phyloP scores from a whole-genome alignment of 1,139 yeast genomes.

The Nakaseomyces bracarensis region DNA sequence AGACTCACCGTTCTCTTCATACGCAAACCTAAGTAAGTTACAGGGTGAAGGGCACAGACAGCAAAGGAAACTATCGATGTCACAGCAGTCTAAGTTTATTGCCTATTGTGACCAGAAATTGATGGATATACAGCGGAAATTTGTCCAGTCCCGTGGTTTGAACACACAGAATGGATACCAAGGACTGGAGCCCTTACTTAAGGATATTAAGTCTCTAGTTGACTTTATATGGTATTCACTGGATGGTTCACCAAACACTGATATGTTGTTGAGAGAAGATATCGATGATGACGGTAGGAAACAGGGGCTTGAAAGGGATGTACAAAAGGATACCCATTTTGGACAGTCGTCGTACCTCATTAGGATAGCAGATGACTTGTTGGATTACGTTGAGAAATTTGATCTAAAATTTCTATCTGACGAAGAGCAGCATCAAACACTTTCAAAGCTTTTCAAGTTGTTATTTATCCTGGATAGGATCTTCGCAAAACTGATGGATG shows the following conservation, averaged over 20 bases:
- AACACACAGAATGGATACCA: conserved; percentile 36
- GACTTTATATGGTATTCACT: conserved; percentile 55
- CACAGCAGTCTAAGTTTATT: conserved; percentile 56
- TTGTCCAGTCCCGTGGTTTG: conserved; percentile 47
- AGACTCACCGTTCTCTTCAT: conserved; percentile 29
- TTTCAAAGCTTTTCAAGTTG: conserved; percentile 35
- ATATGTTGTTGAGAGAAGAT: conserved; percentile 20
- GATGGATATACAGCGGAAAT: conserved; percentile 51
- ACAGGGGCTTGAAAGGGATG: conserved; percentile 16
- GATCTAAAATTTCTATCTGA: conserved; percentile 21
- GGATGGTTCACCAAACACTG: conserved; percentile 33
- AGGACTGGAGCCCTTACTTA: conserved; percentile 37
- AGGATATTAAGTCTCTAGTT: conserved; percentile 41
- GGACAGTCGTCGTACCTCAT: conserved; percentile 58
- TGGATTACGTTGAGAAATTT: conserved; percentile 51
- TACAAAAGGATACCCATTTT: conserved; percentile 28
- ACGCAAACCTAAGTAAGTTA: conserved; percentile 11
- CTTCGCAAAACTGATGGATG: conserved; percentile 38
- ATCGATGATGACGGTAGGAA: conserved; percentile 8
- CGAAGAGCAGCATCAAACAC: conserved; percentile 16
- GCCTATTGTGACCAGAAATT: conserved; percentile 54
- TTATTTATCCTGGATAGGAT: conserved; percentile 40
- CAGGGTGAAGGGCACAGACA: conserved; percentile 10
- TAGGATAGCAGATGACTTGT: conserved; percentile 55
- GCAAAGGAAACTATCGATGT: conserved; percentile 28